Evolutionary conservation across 1,284 basidiomycete species (phyloP), one percentile per base, ranked within the genome.

Genomic region (Sparassis latifolia): DNA sequence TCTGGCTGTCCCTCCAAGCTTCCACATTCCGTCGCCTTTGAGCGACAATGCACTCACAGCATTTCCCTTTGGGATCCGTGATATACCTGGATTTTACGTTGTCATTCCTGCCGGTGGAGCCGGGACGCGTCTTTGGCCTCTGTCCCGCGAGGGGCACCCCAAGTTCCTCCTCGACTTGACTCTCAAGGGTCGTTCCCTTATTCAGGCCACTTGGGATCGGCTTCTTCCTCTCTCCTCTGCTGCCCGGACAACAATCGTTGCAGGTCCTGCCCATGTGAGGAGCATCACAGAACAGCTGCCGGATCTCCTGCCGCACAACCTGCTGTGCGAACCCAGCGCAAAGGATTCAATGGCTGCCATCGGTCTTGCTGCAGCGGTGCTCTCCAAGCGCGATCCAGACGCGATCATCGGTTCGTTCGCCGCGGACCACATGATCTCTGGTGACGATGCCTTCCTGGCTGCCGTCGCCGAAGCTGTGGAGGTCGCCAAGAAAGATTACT

Each of bases 261-360:
- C 88, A 10, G 88, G 88, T 4, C 84, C 84, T 3, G 77, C 78
- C 10, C 88, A 91, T 61, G 71, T 86, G 54, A 79, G 73, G 61
- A 75, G 79, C 51, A 89, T 91, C 53, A 75, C 71, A 46, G 81
- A 84, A 50, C 86, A 90, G 61, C 76, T 90, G 9, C 86, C 86
- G 0, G 86, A 90, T 52, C 72, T 90, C 28, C 69, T 78, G 27
- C 53, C 71, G 2, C 57, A 77, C 56, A 89, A 89, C 64, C 71
- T 91, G 35, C 77, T 91, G 60, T 85, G 82, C 55, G 88, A 91
- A 64, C 88, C 88, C 2, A 86, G 86, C 29, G 85, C 89, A 12
- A 91, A 90, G 62, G 88, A 91, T 47, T 89, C 86, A 0, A 89
- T 89, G 83, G 88, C 86, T 33, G 89, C 89, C 52, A 91, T 91